Evolutionary conservation across 2,329 filamentous ascomycete species (phyloP).

Genomic region (Neophaeococcomyces mojaviensis): DNA sequence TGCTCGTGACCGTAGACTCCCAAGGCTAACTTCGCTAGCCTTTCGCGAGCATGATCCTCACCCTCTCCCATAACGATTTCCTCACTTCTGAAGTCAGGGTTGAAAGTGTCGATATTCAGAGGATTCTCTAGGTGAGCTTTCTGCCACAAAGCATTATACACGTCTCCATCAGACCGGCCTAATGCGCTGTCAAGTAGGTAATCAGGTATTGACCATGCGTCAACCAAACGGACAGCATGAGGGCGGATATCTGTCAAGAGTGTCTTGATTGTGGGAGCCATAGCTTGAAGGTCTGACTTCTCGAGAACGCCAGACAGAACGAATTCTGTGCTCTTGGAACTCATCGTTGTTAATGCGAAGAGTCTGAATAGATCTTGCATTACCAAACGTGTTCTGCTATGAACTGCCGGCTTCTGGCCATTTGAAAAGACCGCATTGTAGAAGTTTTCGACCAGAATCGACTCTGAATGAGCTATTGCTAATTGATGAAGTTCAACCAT

Average conservation of each 20-base stretch:
- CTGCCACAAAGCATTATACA: constrained; percentile 47
- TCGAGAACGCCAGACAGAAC: constrained; percentile 60
- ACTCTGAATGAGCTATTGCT: constrained; percentile 54
- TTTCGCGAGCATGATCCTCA: constrained; percentile 14
- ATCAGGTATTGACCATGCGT: constrained; percentile 68
- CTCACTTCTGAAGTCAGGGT: constrained; percentile 38
- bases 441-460: constrained; percentile 70
- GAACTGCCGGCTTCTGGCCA: too few relatives aligned
- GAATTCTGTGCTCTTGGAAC: constrained; percentile 63
- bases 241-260: constrained; percentile 64
- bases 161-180: constrained; percentile 43
- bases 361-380: constrained; percentile 61
- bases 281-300: constrained; percentile 32
- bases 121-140: constrained; percentile 45
- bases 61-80: constrained; percentile 59
- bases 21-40: too few relatives aligned
- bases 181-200: constrained; percentile 65
- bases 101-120: constrained; percentile 43
- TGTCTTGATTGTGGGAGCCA: constrained; percentile 43
- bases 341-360: constrained; percentile 57
- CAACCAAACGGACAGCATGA: constrained; percentile 63
- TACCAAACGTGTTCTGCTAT: constrained; percentile 48
- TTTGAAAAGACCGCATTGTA: constrained; percentile 59
- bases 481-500: constrained; percentile 74
- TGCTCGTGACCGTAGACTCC: too few relatives aligned